Evolutionary conservation across 1,284 basidiomycete species (phyloP).

Genomic region (Fomitopsis schrenkii): DNA sequence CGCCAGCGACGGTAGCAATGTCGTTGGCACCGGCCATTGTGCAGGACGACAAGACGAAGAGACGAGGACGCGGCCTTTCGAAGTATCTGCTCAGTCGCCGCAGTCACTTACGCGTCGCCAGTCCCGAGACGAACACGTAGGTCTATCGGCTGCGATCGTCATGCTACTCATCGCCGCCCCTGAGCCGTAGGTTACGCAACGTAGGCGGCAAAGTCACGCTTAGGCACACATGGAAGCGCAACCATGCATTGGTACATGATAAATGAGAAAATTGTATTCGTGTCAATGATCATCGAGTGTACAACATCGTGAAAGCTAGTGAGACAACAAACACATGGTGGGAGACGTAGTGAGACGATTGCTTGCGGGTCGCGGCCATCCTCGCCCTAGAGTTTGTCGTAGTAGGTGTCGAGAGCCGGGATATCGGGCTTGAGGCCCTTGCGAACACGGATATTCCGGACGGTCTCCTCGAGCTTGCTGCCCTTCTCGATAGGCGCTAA

Average conservation of each 20-base stretch:
- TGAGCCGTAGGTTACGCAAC: not conserved
- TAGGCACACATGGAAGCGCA: not conserved
- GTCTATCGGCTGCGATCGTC: not conserved
- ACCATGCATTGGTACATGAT: not conserved
- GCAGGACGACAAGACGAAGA: not conserved
- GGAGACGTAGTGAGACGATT: slow-evolving; percentile 21
- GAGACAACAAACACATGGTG: slow-evolving; percentile 20
- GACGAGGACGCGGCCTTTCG: not conserved
- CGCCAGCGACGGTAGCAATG: slow-evolving; percentile 30
- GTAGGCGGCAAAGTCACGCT: too few relatives aligned
- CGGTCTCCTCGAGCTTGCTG: slow-evolving; percentile 87
- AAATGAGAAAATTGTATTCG: slow-evolving; percentile 12
- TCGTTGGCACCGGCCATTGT: not conserved
- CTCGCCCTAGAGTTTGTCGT: slow-evolving; percentile 67
- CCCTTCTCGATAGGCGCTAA: slow-evolving; percentile 79
- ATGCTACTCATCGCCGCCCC: not conserved
- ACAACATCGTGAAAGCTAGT: slow-evolving; percentile 23
- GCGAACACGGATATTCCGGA: slow-evolving; percentile 79
- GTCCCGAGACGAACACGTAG: not conserved
- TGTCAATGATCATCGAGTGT: slow-evolving; percentile 15
- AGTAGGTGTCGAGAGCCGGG: slow-evolving; percentile 82
- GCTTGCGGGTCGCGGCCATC: slow-evolving; percentile 20
- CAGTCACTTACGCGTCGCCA: not conserved
- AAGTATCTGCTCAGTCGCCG: not conserved
- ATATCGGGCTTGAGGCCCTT: slow-evolving; percentile 96